Base-by-base conservation (phyloP, 2,329 filamentous ascomycete genomes). In the Colletotrichum sp. region DNA sequence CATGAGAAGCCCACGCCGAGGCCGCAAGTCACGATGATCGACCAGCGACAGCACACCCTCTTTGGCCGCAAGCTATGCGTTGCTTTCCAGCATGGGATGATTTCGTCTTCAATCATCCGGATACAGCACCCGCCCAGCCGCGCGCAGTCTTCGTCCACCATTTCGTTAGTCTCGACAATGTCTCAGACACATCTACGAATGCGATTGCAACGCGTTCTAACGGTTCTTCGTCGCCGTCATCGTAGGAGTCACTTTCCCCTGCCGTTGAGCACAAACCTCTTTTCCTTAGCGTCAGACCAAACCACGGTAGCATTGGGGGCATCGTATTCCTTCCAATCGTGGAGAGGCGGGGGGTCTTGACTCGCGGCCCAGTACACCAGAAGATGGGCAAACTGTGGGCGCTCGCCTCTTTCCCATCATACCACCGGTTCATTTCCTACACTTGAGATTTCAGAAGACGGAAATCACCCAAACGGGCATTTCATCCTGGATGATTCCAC, bases 281-380 rank as follows among this genome's bases (percentile, higher is more conserved):
- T 36, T 48, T 60, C 28, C 59, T 59, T 26, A 69, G 71, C 65
- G 70, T 32, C 48, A 73, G 32, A 13, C 24, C 72, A 22, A 70
- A 63, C 68, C 57, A 63, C 24, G 34, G 57, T 73, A 72, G 44
- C 24, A 72, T 75, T 68, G 63, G 68, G 69, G 55, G 55, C 48
- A 76, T 69, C 44, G 34, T 66, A 59, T 60, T 67, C 16, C 63
- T 69, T 76, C 57, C 28, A 59, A 74, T 73, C 65, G 74, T 74
- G 64, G 71, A 68, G 74, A 74, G 64, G 60, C 70, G 28, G 71
- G 74, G 71, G 74, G 63, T 76, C 59, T 74, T 74, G 70, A 76
- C 70, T 76, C 52, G 68, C 57, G 24, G n/a, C 39, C 71, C 34
- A 34, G 44, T 52, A 13, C 44, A 30, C 34, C 39, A 32, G 44